Base-by-base conservation (phyloP, 768 basidiomycete genomes). In the Dacryopinax primogenitus region DNA sequence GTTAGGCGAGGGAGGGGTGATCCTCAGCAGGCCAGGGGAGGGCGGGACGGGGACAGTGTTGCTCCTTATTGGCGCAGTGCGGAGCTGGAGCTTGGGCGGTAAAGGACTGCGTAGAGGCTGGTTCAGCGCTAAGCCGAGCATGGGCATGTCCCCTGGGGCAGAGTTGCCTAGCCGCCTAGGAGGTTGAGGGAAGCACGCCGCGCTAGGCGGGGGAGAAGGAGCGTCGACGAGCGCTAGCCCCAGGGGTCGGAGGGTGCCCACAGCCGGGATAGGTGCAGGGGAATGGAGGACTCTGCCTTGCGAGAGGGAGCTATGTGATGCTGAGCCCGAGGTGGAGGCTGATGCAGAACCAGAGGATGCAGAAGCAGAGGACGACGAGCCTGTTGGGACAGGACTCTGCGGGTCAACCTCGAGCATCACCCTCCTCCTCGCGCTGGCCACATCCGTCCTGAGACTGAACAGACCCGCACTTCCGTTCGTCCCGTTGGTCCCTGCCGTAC, bases 51-150 rank as follows among this genome's bases (percentile, higher is more conserved):
- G 70, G 3, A 68, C 68, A 11, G 69, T 64, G 18, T 47, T 34
- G 62, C 69, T 62, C 34, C 64, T 63, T 51, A 62, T 64, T 23
- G 64, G 65, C 33, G 65, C 44, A 33, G 82, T 83, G 66, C 82
- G 84, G 28, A 85, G 79, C 28, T 82, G 84, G 15, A 88, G 80
- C 71, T 81, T 84, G 62, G 86, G 83, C 2, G 81, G 76, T 63
- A 78, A 74, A 33, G 74, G 68, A 70, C 13, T 15, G 51, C 51
- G 26, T 23, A 23, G 64, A 61, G 28, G 67, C 35, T 34, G 61
- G 37, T 12, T 41, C 41, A 28, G 66, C 23, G 35, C 61, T 30
- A 35, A 33, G 18, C 34, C 26, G 58, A 33, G 47, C 13, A 21
- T 30, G 47, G 15, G 4, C 3, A 33, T 16, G 28, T 26, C 21